Base-by-base conservation (phyloP, 129 eudicot species). In the Helianthus annuus region DNA sequence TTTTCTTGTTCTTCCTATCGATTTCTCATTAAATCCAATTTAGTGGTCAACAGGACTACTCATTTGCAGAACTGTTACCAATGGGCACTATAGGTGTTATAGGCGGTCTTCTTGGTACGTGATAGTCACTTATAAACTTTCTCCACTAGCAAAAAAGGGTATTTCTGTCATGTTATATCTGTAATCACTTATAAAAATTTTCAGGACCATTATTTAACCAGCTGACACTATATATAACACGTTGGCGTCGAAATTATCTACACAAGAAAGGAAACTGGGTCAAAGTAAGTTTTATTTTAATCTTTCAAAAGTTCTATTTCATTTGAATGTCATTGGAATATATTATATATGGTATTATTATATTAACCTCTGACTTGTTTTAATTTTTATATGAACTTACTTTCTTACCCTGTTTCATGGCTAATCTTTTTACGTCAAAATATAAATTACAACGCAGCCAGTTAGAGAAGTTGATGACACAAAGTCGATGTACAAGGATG, bases 11-110 rank as follows among this genome's bases (percentile, higher is more conserved):
- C 19, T 52, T 34, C 38, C 19, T 77, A 4, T 54, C 75, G 12
- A 69, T 52, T 74, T 73, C 71, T 83, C 59, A 82, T 73, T 42
- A 53, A 36, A 62, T n/a, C n/a, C n/a, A n/a, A n/a, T 53, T 76
- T 38, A 94, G 98, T 80, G 98, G 98, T 81, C 98, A 94, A 90
- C 97, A 94, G 77, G 98, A 94, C 82, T 94, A 94, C 85, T 94
- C 98, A 22, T 94, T 94, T 79, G 89, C 71, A 64, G 97, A 94
- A 88, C 77, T 94, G 71, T 80, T 94, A 79, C 98, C 98, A 32
- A 94, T 94, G 98, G 98, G 97, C 48, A 84, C 90, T 81, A 94
- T 94, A 72, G 98, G 98, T 10, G 87, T 94, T 17, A 86, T 94
- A 66, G 98, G 98, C 55, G 98, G 98, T 51, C 96, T 17, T 68